A percentile compares a stretch with the other conserved stretches of the same genome.
Conservation (phyloP, 352 stramenopile species). For the Globisporangium paddicum region DNA sequence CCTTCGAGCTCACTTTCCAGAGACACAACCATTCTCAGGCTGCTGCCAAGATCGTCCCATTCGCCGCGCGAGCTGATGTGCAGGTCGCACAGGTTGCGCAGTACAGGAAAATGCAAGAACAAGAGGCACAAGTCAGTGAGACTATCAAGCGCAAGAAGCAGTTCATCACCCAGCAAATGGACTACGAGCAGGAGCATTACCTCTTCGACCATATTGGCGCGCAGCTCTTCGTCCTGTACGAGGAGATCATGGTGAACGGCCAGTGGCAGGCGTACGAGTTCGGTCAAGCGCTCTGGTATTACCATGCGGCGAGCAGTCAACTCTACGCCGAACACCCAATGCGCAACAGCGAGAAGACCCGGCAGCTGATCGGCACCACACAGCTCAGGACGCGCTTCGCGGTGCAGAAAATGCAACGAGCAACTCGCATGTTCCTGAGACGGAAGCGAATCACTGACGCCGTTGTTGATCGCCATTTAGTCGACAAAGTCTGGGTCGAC, state of each 20-base stretch:
- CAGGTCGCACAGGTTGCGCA: slow-evolving; percentile 46
- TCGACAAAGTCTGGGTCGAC: slow-evolving; percentile 14
- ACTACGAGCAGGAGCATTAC: slow-evolving; percentile 52
- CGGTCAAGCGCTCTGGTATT: slow-evolving; percentile 57
- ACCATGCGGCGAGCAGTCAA: slow-evolving; percentile 26
- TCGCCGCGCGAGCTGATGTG: slow-evolving; percentile 47
- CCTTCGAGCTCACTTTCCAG: slow-evolving; percentile 45
- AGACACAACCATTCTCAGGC: slow-evolving; percentile 52
- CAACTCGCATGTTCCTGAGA: slow-evolving; percentile 15
- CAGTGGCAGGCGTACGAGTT: slow-evolving; percentile 69
- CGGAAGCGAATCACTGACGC: slow-evolving; percentile 11
- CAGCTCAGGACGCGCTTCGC: slow-evolving; percentile 38
- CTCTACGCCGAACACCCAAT: slow-evolving; percentile 58
- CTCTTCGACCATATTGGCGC: slow-evolving; percentile 36
- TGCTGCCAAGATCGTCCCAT: slow-evolving; percentile 49
- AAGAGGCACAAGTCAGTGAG: slow-evolving; percentile 26
- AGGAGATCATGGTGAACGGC: slow-evolving; percentile 37
- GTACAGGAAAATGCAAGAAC: slow-evolving; percentile 26
- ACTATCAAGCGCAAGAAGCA: slow-evolving; percentile 47
- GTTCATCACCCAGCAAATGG: slow-evolving; percentile 55
- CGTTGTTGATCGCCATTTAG: slow-evolving; percentile 10
- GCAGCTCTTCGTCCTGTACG: slow-evolving; percentile 38
- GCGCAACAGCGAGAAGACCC: slow-evolving; percentile 35
- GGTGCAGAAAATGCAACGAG: slow-evolving; percentile 31
- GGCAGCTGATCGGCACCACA: slow-evolving; percentile 33